Base-by-base conservation (phyloP, 1,139 yeast genomes). In the Candida tetrigidarum region DNA sequence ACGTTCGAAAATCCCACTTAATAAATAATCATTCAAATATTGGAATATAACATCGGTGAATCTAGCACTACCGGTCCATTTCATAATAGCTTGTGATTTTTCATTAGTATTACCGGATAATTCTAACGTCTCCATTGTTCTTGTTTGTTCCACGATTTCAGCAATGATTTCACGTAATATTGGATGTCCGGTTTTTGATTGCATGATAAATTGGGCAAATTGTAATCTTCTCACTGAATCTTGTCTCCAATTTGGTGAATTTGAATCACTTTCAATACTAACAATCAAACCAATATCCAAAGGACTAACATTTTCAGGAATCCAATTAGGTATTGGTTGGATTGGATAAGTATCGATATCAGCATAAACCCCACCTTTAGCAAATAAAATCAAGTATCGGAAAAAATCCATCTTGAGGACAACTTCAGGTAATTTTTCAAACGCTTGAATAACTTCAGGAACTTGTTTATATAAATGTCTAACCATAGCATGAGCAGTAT, bases 61-160 rank as follows among this genome's bases (percentile, higher is more conserved):
- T 39, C 73, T 64, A 16, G 80, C 85, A 29, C 81, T 72, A 0
- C 86, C 87, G 0, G 86, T 80, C 81, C 85, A 78, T 53, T 68
- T 74, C 56, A 78, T 71, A 37, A 81, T 76, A 39, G 76, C 78
- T 50, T 73, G 59, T 29, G 60, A 62, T 53, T 62, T 67, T 48
- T 71, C 72, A 52, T 69, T 67, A 8, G 76, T 61, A 20, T 64
- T 57, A 6, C 76, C 77, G 2, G 49, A 42, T 34, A 74, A 60
- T 14, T 56, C 56, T 29, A 53, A 45, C 15, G 50, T 45, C 16
- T 51, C 51, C 57, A 39, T 60, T 54, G 67, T 57, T 50, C 59
- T 63, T n/a, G 84, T 78, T n/a, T 65, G 60, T 50, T 76, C 80
- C 4, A 75, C 75, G 46, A 81, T 80, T 42, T 63, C 66, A 15